These are phyloP conservation scores for Serendipita indica DNA, from an alignment of 768 basidiomycete species.

Conservation along the genomic window DNA sequence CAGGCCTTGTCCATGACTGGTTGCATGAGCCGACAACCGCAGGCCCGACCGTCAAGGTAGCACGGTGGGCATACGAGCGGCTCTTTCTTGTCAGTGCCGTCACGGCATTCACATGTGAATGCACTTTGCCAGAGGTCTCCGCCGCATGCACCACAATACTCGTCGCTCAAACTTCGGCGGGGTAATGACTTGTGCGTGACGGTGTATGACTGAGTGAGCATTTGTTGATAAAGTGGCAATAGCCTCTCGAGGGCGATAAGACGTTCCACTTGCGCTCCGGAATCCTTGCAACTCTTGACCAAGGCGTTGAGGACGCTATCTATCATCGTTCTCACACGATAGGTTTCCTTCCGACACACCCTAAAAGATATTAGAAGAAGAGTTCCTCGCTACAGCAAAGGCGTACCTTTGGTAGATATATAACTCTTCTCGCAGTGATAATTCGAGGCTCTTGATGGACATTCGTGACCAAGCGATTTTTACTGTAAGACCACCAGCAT, in stretches of 20 bases:
- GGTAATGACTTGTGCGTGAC: constrained; percentile 13
- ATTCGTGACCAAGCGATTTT: constrained; percentile 82
- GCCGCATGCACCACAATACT: constrained; percentile 62
- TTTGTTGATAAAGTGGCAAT: constrained; percentile 14
- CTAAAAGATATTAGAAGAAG: constrained; percentile 25
- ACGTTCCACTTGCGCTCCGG: constrained; percentile 11
- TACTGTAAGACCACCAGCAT: constrained; percentile 62
- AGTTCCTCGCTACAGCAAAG: background rate
- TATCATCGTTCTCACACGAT: constrained; percentile 39
- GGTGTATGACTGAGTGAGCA: constrained; percentile 32
- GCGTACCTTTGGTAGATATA: constrained; percentile 64
- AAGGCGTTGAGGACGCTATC: constrained; percentile 33
- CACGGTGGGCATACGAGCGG: constrained; percentile 52
- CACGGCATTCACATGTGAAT: constrained; percentile 50
- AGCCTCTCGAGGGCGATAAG: background rate
- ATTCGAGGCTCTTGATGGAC: constrained; percentile 45
- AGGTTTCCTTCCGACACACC: constrained; percentile 67
- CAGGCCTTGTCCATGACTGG: constrained; percentile 45
- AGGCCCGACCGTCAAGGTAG: constrained; percentile 66
- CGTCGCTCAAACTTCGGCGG: constrained; percentile 21
- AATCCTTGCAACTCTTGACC: constrained; percentile 12
- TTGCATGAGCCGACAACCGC: constrained; percentile 44
- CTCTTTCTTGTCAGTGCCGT: constrained; percentile 17
- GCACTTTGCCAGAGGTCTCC: constrained; percentile 71
- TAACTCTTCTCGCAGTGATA: constrained; percentile 55